Percentiles rank a stretch among this genome's conserved stretches.
Evolutionary conservation across 768 basidiomycete genomes (phyloP).

Genomic region (Pulveroboletus sp.): DNA sequence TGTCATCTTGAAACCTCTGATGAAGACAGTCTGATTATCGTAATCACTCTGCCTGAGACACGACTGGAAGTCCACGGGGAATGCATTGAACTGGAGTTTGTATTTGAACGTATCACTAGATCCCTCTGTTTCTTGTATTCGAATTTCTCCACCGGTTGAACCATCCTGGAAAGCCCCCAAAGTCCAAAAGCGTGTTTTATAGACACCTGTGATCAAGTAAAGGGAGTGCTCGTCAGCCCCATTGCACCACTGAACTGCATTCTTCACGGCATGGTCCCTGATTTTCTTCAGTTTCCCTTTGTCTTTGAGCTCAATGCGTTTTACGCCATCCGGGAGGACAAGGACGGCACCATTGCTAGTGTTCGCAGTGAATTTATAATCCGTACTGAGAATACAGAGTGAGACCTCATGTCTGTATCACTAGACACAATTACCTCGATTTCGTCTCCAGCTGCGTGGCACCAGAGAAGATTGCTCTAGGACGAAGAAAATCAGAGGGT

Average conservation of each 20-base stretch:
- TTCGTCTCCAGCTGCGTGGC: not conserved
- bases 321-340: slow-evolving; percentile 3
- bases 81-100: not conserved
- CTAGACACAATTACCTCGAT: not conserved
- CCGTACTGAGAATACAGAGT: not conserved
- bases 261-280: not conserved
- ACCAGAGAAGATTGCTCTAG: not conserved
- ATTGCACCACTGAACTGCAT: not conserved
- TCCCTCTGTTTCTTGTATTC: not conserved
- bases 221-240: not conserved
- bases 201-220: slow-evolving; percentile 6
- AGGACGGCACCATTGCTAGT: not conserved
- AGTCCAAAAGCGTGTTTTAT: not conserved
- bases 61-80: not conserved
- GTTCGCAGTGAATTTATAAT: not conserved
- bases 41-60: not conserved
- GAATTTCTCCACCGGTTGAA: not conserved
- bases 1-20: slow-evolving; percentile 8
- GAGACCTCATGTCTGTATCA: not conserved
- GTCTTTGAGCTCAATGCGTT: not conserved
- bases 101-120: not conserved
- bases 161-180: slow-evolving; percentile 1
- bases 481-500: too few relatives aligned
- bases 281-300: not conserved
- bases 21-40: slow-evolving; percentile 11